Conservation (phyloP, 768 basidiomycete genomes). For the Calocybe indica region DNA sequence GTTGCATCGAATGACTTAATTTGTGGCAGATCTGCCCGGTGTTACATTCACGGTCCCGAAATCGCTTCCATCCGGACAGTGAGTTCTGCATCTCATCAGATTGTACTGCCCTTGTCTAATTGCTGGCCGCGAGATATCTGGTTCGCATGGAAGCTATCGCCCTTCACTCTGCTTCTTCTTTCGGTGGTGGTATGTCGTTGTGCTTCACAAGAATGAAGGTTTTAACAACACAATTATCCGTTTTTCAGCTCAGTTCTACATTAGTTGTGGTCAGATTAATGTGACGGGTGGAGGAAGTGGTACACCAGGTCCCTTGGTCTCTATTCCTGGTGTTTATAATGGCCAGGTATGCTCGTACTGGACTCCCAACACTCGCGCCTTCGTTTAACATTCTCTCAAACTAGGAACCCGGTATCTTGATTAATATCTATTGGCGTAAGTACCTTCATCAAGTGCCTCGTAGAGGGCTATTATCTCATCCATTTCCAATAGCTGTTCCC, state of each 20-base stretch:
- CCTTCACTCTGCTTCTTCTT: slow-evolving; percentile 6
- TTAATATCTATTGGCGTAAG: slow-evolving; percentile 10
- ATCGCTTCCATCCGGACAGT: slow-evolving; percentile 10
- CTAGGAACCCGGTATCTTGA: slow-evolving; percentile 9
- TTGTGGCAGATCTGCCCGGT: slow-evolving; percentile 10
- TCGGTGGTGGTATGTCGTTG: slow-evolving; percentile 5
- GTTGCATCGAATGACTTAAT: neutral
- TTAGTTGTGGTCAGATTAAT: slow-evolving; percentile 14
- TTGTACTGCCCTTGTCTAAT: neutral
- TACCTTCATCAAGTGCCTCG: neutral
- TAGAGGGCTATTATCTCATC: neutral
- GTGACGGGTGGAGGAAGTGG: slow-evolving; percentile 14
- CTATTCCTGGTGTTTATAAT: slow-evolving; percentile 13
- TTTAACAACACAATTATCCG: neutral
- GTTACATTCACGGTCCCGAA: slow-evolving; percentile 8
- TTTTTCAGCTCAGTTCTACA: slow-evolving; percentile 13
- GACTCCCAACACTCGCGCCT: neutral
- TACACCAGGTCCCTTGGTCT: slow-evolving; percentile 9
- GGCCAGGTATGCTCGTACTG: slow-evolving; percentile 1
- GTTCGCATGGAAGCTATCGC: slow-evolving; percentile 10
- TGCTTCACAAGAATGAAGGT: neutral
- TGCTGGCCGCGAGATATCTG: slow-evolving; percentile 4
- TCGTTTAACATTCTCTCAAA: neutral
- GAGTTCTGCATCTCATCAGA: neutral
- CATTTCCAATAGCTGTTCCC: slow-evolving; percentile 3